A percentile compares a stretch with the other conserved stretches of the same genome.
Conservation (phyloP, 2,329 filamentous ascomycete species). For the Myriangium duriaei region DNA sequence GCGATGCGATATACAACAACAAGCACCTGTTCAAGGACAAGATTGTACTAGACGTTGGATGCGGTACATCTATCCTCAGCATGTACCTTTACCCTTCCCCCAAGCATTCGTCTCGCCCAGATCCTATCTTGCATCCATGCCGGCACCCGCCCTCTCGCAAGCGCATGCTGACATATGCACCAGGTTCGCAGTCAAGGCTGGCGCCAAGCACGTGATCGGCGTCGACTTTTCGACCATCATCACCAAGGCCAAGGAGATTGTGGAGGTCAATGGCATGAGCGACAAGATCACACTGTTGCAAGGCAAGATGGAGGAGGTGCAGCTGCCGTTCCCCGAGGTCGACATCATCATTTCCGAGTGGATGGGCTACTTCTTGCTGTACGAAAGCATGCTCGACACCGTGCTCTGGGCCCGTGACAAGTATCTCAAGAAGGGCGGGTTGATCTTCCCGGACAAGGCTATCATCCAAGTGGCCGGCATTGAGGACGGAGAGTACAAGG, state of each 20-base stretch:
- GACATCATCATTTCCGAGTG: constrained; percentile 99
- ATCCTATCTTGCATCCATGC: too few species aligned
- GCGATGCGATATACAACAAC: constrained; percentile 96
- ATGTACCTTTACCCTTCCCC: constrained; percentile 51
- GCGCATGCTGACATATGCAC: constrained; percentile 8
- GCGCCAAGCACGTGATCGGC: constrained; percentile 95
- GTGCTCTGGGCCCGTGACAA: constrained; percentile 91
- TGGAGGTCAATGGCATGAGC: constrained; percentile 77
- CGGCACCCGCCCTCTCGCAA: too few species aligned
- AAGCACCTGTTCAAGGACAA: constrained; percentile 86
- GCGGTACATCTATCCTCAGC: constrained; percentile 93
- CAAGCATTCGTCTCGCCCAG: constrained; percentile 5
- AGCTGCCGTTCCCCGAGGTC: constrained; percentile 84
- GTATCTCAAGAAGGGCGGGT: constrained; percentile 63
- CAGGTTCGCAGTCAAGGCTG: constrained; percentile 93
- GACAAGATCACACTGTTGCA: constrained; percentile 96
- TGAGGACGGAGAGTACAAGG: constrained; percentile 98
- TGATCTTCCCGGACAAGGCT: constrained; percentile 98
- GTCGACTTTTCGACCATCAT: constrained; percentile 99
- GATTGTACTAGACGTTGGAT: constrained; percentile 92
- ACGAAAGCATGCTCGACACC: constrained; percentile 98
- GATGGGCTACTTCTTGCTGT: constrained; percentile 99
- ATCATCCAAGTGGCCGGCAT: constrained; percentile 95
- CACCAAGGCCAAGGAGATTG: constrained; percentile 94
- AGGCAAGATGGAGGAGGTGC: constrained; percentile 99